phyloP scores from a whole-genome alignment of 2,329 filamentous ascomycete genomes.

The Tolypocladium pustulatum region DNA sequence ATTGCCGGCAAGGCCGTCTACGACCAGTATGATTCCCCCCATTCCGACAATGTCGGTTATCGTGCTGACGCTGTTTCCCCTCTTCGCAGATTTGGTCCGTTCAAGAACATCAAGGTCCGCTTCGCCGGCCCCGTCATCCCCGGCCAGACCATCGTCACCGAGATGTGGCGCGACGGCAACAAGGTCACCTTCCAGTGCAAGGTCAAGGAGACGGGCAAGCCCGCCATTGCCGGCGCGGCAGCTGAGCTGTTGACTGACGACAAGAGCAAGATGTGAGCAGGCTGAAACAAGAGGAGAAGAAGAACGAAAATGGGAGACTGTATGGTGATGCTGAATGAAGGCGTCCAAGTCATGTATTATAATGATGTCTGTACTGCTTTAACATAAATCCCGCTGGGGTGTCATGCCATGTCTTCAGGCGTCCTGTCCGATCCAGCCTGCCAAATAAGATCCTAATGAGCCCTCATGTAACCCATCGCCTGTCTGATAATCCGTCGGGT shows the following conservation, averaged over 20 bases:
- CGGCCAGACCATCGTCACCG: conserved; percentile 80
- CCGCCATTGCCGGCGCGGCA: conserved; percentile 71
- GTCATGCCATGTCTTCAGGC: background rate
- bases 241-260: conserved; percentile 52
- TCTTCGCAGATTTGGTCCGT: conserved; percentile 55
- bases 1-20: conserved; percentile 85
- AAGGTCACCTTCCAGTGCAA: conserved; percentile 76
- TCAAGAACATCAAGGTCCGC: conserved; percentile 86
- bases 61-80: background rate
- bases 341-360: conserved; percentile 3
- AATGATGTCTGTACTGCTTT: background rate
- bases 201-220: conserved; percentile 88
- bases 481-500: background rate
- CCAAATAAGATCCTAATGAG: background rate
- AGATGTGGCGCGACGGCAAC: conserved; percentile 86
- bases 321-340: background rate
- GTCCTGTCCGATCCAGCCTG: background rate
- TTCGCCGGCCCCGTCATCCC: conserved; percentile 80
- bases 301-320: background rate
- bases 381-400: background rate
- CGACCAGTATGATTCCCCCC: conserved; percentile 35
- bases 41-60: background rate
- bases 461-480: background rate
- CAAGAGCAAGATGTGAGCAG: conserved; percentile 20
- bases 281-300: background rate